Evolutionary conservation across 2,329 filamentous ascomycete species (phyloP).

Genomic region (Daldinia sp.): DNA sequence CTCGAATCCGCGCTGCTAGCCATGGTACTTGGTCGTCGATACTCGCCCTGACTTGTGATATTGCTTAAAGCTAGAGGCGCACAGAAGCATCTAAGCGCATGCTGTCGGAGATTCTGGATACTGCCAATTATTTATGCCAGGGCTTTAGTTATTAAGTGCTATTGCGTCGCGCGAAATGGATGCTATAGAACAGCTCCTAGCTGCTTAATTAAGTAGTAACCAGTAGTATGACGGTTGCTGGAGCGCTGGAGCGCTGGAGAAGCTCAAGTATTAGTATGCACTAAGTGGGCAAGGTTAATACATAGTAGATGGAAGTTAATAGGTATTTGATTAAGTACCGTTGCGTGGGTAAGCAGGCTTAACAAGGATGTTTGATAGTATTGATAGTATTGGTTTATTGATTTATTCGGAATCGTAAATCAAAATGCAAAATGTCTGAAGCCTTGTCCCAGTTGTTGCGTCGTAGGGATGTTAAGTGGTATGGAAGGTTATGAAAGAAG

Average conservation of each 20-base stretch:
- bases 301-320: too few relatives aligned
- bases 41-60: conserved; percentile 22
- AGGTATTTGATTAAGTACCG: not conserved
- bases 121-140: conserved; percentile 17
- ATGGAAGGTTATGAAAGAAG: conserved; percentile 15
- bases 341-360: not conserved
- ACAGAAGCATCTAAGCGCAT: conserved; percentile 36
- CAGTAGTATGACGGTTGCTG: conserved; percentile 8
- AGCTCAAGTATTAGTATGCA: not conserved
- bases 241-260: not conserved
- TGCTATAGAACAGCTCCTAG: conserved; percentile 16
- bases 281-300: not conserved
- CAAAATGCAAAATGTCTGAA: not conserved
- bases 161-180: conserved; percentile 21
- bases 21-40: conserved; percentile 39
- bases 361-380: conserved; percentile 12
- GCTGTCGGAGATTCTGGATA: conserved; percentile 24
- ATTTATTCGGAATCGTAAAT: not conserved
- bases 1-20: conserved; percentile 40
- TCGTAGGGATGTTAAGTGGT: conserved; percentile 4
- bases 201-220: conserved; percentile 1
- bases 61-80: conserved; percentile 32
- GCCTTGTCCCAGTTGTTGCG: conserved; percentile 6
- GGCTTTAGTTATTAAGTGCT: not conserved
- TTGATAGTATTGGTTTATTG: not conserved